Conservation (phyloP, 768 basidiomycete genomes). For the Termitomyces sp. region DNA sequence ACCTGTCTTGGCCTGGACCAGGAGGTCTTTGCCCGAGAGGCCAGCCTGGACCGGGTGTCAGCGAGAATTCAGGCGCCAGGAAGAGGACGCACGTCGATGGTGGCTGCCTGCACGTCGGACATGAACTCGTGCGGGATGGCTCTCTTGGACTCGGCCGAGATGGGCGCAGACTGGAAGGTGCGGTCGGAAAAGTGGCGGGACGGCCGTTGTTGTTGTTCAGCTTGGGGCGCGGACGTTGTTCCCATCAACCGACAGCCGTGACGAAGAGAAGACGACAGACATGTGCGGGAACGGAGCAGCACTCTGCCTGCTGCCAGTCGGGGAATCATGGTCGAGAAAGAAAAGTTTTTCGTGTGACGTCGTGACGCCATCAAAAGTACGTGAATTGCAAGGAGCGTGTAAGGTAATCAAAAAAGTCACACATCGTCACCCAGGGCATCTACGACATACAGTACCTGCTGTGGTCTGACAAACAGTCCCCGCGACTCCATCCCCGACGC, state of each 20-base stretch:
- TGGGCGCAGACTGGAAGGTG: constrained; percentile 27
- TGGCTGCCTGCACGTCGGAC: constrained; percentile 47
- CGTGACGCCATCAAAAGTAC: not conserved
- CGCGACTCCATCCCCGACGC: constrained; percentile 50
- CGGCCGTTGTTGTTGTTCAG: too few species aligned
- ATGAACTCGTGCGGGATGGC: constrained; percentile 40
- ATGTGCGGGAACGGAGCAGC: not conserved
- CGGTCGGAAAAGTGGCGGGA: constrained; percentile 23
- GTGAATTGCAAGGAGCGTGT: not conserved
- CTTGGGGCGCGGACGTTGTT: not conserved
- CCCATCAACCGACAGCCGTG: not conserved
- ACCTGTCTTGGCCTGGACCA: constrained; percentile 54
- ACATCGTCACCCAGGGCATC: constrained; percentile 71
- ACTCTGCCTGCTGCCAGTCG: not conserved
- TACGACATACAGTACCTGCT: constrained; percentile 83
- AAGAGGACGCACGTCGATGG: constrained; percentile 26
- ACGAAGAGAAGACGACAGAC: not conserved
- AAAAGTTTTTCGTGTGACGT: not conserved
- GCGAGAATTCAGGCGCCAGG: too few species aligned
- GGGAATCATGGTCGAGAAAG: not conserved
- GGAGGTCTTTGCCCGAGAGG: constrained; percentile 36
- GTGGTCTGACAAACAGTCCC: constrained; percentile 79
- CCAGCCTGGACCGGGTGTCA: constrained; percentile 23
- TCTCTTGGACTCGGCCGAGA: constrained; percentile 34
- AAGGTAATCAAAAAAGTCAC: too few species aligned